Conservation (phyloP, 129 eudicot species). For the Rutidosis leptorrhynchoides region DNA sequence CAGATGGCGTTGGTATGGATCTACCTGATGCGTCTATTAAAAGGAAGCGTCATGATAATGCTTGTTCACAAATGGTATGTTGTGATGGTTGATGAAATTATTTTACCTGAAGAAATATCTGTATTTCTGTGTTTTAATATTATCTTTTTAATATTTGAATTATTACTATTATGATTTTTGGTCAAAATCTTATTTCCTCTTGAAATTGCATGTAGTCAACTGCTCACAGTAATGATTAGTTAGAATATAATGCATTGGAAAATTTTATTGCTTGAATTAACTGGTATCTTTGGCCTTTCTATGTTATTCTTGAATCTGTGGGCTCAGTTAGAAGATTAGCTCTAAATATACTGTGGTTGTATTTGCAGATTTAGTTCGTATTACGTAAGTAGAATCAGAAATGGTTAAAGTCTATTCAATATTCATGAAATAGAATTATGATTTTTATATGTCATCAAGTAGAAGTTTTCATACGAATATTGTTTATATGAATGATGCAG, state of each 20-base stretch:
- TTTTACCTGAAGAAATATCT: background rate
- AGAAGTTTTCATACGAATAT: conserved; percentile 9
- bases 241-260: background rate
- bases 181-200: background rate
- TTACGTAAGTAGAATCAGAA: background rate
- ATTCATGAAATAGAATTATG: conserved; percentile 16
- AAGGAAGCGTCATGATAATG: conserved; percentile 29
- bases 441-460: background rate
- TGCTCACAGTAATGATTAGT: background rate
- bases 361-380: background rate
- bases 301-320: background rate
- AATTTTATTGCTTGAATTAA: background rate
- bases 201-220: background rate
- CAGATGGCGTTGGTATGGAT: conserved; percentile 19
- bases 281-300: background rate
- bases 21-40: conserved; percentile 21
- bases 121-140: background rate
- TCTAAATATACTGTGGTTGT: background rate
- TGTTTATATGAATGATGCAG: conserved; percentile 36
- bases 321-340: background rate
- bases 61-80: conserved; percentile 35
- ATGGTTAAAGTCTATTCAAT: background rate
- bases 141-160: too few species aligned
- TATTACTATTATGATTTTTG: background rate
- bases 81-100: background rate